Conservation (phyloP, 805 yeast species). For the Candida vartiovaarae region DNA sequence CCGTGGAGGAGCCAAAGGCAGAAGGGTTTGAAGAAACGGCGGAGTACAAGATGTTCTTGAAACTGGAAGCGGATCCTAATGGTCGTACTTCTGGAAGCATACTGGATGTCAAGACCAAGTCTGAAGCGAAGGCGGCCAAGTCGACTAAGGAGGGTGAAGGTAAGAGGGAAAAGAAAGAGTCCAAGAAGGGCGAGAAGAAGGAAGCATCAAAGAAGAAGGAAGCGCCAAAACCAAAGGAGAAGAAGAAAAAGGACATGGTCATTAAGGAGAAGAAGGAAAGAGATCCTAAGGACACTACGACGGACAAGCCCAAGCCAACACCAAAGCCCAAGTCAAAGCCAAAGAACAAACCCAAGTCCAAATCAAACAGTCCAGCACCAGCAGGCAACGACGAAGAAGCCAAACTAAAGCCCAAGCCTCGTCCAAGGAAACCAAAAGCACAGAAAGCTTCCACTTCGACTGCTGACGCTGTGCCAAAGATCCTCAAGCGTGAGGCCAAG, state of each 20-base stretch:
- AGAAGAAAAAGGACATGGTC: constrained; percentile 1
- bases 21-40: constrained; percentile 14
- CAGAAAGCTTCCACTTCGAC: not conserved
- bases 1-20: constrained; percentile 2
- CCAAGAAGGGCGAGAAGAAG: constrained; percentile 1
- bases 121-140: constrained; percentile 4
- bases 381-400: not conserved
- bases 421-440: not conserved
- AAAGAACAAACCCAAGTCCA: constrained; percentile 1
- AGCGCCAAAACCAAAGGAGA: not conserved
- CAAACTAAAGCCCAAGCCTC: not conserved
- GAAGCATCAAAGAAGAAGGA: not conserved
- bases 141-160: not conserved
- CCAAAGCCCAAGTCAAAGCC: constrained; percentile 1
- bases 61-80: constrained; percentile 1
- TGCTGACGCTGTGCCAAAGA: too few relatives aligned
- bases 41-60: constrained; percentile 17
- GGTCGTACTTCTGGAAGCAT: not conserved
- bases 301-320: constrained; percentile 2
- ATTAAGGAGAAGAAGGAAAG: constrained; percentile 3
- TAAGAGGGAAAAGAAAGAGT: not conserved
- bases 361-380: not conserved
- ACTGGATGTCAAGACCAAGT: not conserved
- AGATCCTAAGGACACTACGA: constrained; percentile 6
- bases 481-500: too few relatives aligned